Evolutionary conservation across 2,329 filamentous ascomycete species (phyloP).

Genomic region (Penicillium sp.): DNA sequence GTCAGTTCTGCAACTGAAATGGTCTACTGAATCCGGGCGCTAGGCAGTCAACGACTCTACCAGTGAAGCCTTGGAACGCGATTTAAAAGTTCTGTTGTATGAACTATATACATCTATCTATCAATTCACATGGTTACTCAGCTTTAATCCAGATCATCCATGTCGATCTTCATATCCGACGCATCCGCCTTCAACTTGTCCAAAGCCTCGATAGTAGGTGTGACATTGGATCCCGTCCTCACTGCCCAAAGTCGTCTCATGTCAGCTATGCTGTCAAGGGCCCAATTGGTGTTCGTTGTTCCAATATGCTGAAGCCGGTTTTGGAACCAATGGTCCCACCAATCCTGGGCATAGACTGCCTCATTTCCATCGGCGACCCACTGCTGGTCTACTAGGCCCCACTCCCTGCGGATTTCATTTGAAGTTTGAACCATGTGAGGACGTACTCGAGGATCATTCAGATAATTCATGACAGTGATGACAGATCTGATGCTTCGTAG

Average conservation of each 20-base stretch:
- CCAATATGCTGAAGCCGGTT: slow-evolving; percentile 1
- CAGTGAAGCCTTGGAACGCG: background rate
- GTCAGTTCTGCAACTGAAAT: background rate
- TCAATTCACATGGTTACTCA: background rate
- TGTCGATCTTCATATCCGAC: slow-evolving; percentile 4
- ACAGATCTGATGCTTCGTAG: background rate
- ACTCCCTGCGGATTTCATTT: slow-evolving; percentile 3
- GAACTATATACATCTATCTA: background rate
- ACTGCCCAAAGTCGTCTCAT: slow-evolving; percentile 3
- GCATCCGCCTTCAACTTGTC: background rate
- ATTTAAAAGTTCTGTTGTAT: slow-evolving; percentile 1
- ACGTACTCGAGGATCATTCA: background rate
- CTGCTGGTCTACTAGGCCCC: slow-evolving; percentile 1
- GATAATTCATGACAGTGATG: background rate
- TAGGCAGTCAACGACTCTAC: background rate
- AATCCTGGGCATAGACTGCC: background rate
- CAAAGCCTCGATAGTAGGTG: slow-evolving; percentile 2
- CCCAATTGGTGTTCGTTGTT: background rate
- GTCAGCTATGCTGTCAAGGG: background rate
- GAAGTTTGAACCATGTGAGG: slow-evolving; percentile 1
- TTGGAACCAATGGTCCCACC: slow-evolving; percentile 6
- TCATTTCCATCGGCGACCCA: slow-evolving; percentile 1
- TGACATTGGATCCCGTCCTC: slow-evolving; percentile 2
- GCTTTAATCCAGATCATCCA: slow-evolving; percentile 1
- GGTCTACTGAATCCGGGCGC: background rate